These are phyloP conservation scores for Torulaspora franciscae DNA, from an alignment of 805 yeast species.

Conservation along the genomic window DNA sequence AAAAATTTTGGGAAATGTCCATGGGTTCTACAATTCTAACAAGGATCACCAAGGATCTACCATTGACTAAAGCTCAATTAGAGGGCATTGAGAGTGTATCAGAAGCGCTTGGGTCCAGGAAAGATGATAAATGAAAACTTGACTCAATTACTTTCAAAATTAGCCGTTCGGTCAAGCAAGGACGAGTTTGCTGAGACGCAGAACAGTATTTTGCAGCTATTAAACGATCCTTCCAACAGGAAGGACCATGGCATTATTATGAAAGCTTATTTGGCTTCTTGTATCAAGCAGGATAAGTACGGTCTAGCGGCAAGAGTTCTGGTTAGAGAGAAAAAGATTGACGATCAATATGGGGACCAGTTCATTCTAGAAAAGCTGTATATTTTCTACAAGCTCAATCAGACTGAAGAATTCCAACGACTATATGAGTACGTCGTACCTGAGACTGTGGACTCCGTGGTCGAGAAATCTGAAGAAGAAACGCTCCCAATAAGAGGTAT, in stretches of 20 bases:
- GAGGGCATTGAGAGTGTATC: neutral
- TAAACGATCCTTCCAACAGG: slow-evolving; percentile 21
- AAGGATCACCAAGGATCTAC: too few relatives aligned
- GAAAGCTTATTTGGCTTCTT: slow-evolving; percentile 50
- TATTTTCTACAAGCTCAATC: slow-evolving; percentile 53
- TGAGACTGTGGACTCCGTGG: slow-evolving; percentile 9
- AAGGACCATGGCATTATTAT: slow-evolving; percentile 22
- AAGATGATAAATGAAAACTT: slow-evolving; percentile 27
- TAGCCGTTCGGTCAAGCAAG: slow-evolving; percentile 30
- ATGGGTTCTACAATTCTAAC: neutral
- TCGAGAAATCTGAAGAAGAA: slow-evolving; percentile 9
- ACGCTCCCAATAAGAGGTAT: slow-evolving; percentile 36
- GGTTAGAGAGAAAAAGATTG: slow-evolving; percentile 36
- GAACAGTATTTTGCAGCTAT: slow-evolving; percentile 23
- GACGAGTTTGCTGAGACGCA: slow-evolving; percentile 30
- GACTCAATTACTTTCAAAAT: slow-evolving; percentile 25
- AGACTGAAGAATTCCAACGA: slow-evolving; percentile 31
- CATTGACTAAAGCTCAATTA: too few relatives aligned
- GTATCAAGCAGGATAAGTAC: slow-evolving; percentile 63
- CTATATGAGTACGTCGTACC: slow-evolving; percentile 22
- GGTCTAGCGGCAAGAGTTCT: slow-evolving; percentile 46
- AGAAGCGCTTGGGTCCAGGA: neutral
- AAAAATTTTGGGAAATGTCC: slow-evolving; percentile 7
- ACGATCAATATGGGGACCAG: slow-evolving; percentile 33
- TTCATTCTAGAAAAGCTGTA: slow-evolving; percentile 55